Evolutionary conservation across 345 rosid genomes (phyloP), one percentile per base, ranked within the genome.

Genomic region (Aquilaria malaccensis): DNA sequence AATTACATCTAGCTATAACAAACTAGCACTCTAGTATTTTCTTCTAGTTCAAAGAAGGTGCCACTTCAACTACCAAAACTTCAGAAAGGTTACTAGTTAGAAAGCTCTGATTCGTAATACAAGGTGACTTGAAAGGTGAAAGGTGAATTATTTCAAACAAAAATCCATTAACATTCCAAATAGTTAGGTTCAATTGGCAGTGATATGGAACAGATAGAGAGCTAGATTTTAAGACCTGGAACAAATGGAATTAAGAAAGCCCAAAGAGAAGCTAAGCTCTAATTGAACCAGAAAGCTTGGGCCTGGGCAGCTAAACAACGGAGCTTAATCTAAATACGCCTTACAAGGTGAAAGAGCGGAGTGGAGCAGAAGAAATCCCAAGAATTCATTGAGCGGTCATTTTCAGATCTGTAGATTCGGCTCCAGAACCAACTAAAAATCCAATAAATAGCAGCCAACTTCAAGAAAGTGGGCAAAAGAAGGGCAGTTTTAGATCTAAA

Each of bases 401-500:
- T 31, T 13, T 33, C 46, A 61, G 77, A 82, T 82, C 84, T 56
- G 73, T 43, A 30, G 43, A 70, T 47, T 61, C 22, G 57, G 30
- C 70, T 61, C 50, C 58, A 32, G 49, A 7, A 62, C 11, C 58
- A 31, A 22, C 15, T 22, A 45, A 56, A 66, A 33, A 59, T 14
- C 9, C 45, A 54, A 43, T n/a, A 52, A 60, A 30, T 30, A 15
- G 30, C 52, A 45, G 33, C 6, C 13, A 33, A 52, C n/a, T 4
- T 9, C 43, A 62, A 66, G 48, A 52, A 37, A 31, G 4, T 2
- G 31, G 61, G 57, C n/a, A 2, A 57, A 59, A 9, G 53, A 58
- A 45, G 49, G 37, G 13, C 6, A 58, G 11, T 48, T 29, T 51
- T 29, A 78, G 82, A 85, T 80, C 78, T 64, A 65, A 66, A 71